Evolutionary conservation across 306 rosid species (phyloP).

Genomic region (Rosa multiflora): DNA sequence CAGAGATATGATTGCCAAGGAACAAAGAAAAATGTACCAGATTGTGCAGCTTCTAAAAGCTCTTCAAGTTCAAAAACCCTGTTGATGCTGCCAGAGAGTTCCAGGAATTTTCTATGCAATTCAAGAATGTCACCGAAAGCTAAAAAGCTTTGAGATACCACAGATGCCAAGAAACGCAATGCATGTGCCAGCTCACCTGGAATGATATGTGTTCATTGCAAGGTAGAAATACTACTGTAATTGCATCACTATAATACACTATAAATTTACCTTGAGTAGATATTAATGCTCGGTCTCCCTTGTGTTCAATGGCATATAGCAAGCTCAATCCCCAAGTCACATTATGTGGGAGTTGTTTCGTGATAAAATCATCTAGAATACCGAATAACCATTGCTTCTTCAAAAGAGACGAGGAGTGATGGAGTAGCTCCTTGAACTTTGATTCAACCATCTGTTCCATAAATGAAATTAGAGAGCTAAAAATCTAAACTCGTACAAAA

Average conservation of each 20-base stretch:
- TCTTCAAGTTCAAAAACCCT: conserved; percentile 96
- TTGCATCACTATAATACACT: conserved; percentile 2
- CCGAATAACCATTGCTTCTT: conserved; percentile 94
- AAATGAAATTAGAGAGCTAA: conserved; percentile 1
- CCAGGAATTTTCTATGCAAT: conserved; percentile 80
- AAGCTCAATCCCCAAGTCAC: conserved; percentile 98
- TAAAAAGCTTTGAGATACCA: conserved; percentile 97
- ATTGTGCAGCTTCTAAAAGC: conserved; percentile 75
- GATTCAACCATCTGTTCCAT: conserved; percentile 89
- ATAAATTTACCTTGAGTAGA: conserved; percentile 73
- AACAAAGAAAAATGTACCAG: conserved; percentile 50
- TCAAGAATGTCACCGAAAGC: conserved; percentile 99
- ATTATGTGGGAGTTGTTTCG: conserved; percentile 97
- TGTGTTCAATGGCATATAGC: conserved; percentile 87
- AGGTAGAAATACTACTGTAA: conserved; percentile 5
- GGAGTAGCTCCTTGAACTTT: conserved; percentile 77
- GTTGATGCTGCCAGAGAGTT: conserved; percentile 90
- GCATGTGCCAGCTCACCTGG: conserved; percentile 99
- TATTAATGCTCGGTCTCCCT: conserved; percentile 80
- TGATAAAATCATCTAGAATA: conserved; percentile 83
- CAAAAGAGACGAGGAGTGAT: conserved; percentile 65
- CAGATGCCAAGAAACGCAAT: conserved; percentile 94
- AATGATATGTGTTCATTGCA: conserved; percentile 22
- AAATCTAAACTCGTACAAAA: background rate
- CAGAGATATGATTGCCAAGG: background rate